Conservation (phyloP, 768 basidiomycete species). For the Leucocoprinus leucothites region DNA sequence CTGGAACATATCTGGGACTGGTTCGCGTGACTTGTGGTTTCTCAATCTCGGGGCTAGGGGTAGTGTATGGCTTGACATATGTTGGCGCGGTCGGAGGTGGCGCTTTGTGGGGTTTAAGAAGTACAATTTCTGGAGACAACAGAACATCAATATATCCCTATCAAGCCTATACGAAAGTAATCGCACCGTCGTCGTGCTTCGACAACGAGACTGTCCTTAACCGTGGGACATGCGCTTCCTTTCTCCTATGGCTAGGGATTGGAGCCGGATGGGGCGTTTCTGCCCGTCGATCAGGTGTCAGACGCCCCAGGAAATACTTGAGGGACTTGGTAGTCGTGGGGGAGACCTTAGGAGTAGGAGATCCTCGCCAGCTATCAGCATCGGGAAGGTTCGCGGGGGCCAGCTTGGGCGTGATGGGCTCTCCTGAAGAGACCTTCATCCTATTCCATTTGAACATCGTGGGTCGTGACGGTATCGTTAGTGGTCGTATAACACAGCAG, state of each 20-base stretch:
- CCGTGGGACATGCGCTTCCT: conserved; percentile 3
- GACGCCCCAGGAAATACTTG: conserved; percentile 12
- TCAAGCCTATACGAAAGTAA: not conserved
- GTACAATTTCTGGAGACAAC: not conserved
- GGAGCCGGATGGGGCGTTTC: conserved; percentile 3
- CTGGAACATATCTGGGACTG: conserved; percentile 2
- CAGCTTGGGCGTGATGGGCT: conserved; percentile 15
- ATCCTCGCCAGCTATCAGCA: not conserved
- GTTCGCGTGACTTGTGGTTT: not conserved
- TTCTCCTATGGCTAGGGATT: conserved; percentile 4
- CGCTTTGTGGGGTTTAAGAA: conserved; percentile 4
- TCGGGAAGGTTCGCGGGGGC: conserved; percentile 9
- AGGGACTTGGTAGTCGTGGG: conserved; percentile 4
- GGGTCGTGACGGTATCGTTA: conserved; percentile 4
- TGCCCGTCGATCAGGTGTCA: conserved; percentile 5
- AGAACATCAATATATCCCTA: not conserved
- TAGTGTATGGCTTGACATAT: not conserved
- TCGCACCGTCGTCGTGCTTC: conserved; percentile 10
- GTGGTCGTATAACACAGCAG: conserved; percentile 7
- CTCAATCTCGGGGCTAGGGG: not conserved
- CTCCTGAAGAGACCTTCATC: conserved; percentile 6
- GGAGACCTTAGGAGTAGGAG: not conserved
- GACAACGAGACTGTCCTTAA: conserved; percentile 11
- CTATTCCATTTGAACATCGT: conserved; percentile 17
- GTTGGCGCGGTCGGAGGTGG: not conserved